Conservation (phyloP, 1,284 basidiomycete species). For the Athelia psychrophila region DNA sequence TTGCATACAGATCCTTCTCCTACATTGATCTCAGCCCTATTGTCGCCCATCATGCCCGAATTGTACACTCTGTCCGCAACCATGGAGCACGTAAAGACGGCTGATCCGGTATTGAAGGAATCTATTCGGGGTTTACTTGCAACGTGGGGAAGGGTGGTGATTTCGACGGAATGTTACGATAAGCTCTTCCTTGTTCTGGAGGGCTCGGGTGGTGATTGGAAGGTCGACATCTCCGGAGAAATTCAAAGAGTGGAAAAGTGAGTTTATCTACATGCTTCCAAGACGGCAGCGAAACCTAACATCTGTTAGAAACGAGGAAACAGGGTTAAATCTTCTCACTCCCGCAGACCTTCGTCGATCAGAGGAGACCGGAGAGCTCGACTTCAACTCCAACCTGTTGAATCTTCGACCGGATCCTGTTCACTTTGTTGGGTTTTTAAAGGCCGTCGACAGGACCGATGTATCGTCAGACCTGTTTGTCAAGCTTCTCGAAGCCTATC, state of each 20-base stretch:
- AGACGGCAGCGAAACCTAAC: background rate
- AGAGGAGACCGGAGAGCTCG: constrained; percentile 40
- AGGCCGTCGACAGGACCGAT: constrained; percentile 62
- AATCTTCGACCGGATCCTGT: constrained; percentile 70
- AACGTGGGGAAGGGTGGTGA: constrained; percentile 73
- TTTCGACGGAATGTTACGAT: constrained; percentile 47
- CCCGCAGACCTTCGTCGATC: constrained; percentile 43
- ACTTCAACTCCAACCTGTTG: constrained; percentile 57
- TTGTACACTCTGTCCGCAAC: constrained; percentile 65
- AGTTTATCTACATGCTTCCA: constrained; percentile 15
- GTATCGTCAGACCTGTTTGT: constrained; percentile 74
- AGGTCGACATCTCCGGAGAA: constrained; percentile 48
- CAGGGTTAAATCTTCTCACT: constrained; percentile 43
- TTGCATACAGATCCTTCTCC: constrained; percentile 80
- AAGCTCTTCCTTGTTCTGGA: constrained; percentile 60
- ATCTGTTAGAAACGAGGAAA: constrained; percentile 20
- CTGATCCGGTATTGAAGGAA: constrained; percentile 61
- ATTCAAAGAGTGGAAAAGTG: constrained; percentile 42
- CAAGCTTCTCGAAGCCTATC: constrained; percentile 68
- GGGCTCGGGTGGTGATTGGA: constrained; percentile 56
- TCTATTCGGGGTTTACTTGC: constrained; percentile 55
- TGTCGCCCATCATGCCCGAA: constrained; percentile 66
- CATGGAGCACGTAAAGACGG: constrained; percentile 49
- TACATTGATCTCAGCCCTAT: constrained; percentile 53
- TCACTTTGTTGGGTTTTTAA: constrained; percentile 64